A percentile compares a stretch with the other conserved stretches of the same genome.
Evolutionary conservation across 225 moss, liverwort and hornwort species (phyloP).

Genomic region (Polytrichum formosum): DNA sequence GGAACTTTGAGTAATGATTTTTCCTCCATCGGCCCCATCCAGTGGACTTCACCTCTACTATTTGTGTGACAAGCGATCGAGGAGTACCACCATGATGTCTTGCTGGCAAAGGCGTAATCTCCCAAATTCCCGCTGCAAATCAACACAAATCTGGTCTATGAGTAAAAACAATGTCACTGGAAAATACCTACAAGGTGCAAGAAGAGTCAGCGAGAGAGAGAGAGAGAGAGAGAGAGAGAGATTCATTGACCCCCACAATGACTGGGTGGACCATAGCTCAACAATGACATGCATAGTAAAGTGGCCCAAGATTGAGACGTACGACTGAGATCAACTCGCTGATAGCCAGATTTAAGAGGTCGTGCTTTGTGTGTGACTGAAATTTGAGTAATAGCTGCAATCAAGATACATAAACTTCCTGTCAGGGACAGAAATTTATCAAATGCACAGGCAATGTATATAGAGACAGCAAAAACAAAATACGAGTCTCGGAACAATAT

Average conservation of each 20-base stretch:
- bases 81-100: slow-evolving; percentile 39
- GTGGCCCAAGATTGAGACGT: slow-evolving; percentile 26
- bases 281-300: no score
- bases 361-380: slow-evolving; percentile 51
- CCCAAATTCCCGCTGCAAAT: slow-evolving; percentile 67
- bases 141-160: neutral
- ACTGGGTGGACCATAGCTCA: no score
- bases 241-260: no score
- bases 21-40: slow-evolving; percentile 80
- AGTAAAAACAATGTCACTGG: no score
- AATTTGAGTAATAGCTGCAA: slow-evolving; percentile 61
- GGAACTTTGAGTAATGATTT: slow-evolving; percentile 68
- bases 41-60: slow-evolving; percentile 70
- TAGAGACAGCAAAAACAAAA: neutral
- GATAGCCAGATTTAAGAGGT: slow-evolving; percentile 44
- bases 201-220: no score
- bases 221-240: no score
- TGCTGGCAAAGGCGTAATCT: slow-evolving; percentile 63
- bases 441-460: neutral
- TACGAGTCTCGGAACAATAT: no score
- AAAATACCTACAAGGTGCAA: no score
- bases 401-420: slow-evolving; percentile 1
- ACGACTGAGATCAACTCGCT: slow-evolving; percentile 64
- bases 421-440: no score
- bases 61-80: slow-evolving; percentile 69